Base-by-base conservation (phyloP, 768 basidiomycete species). In the Rhizopogon rudus region DNA sequence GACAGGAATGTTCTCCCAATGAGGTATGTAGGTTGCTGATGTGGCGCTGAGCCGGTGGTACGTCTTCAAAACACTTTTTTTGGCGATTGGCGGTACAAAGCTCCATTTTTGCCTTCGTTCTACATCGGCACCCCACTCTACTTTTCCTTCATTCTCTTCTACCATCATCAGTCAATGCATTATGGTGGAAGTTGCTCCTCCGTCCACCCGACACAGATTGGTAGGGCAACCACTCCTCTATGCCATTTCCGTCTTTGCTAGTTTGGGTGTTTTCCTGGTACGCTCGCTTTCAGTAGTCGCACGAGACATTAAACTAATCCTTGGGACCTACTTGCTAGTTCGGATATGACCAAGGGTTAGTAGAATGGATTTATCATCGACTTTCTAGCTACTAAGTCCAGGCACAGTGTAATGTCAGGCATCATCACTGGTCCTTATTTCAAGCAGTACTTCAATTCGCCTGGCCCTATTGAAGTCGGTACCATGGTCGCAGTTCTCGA, bases 401-500 rank as follows among this genome's bases (percentile, higher is more conserved):
- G 33, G 25, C 20, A 20, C 65, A 91, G 91, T 57, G 90, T 92
- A 67, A 92, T 92, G 87, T 88, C 86, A 60, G 93, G 93, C 29
- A 85, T 97, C 60, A 95, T 98, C 70, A 97, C 87, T 28, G 88
- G 88, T 0, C 87, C 87, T 20, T 80, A 91, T 69, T 92, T 93
- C 71, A 81, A 77, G 60, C 81, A 84, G 52, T 95, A 82, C 72
- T 95, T 98, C 76, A 74, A 89, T 57, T 79, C 84, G 17, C 94
- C 93, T 16, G 79, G 80, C 14, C 77, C 87, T 0, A 71, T 88
- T 49, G 81, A 88, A 63, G 70, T 93, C 22, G 94, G 93, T n/a
- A 92, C 91, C 17, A 93, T 98, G 88, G 93, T 97, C 40, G 91
- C 94, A n/a, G 87, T 95, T 5, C 75, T 96, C 35, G 93, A 98